Percentiles rank a stretch among this genome's conserved stretches.
Conservation (phyloP, 2,329 filamentous ascomycete species). For the Xenoacremonium recifei region DNA sequence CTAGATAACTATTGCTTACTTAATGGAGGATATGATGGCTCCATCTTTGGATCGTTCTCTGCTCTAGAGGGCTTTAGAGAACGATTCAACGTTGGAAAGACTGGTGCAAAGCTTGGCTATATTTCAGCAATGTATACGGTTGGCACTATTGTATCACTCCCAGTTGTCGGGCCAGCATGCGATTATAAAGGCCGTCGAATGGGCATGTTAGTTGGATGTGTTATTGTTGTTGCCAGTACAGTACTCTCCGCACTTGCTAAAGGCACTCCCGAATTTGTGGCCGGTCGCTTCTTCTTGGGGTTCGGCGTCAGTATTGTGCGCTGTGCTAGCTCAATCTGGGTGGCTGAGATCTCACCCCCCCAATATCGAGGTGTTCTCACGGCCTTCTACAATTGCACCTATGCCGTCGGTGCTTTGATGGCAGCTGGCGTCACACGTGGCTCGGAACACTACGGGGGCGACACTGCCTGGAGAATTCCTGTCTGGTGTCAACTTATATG, state of each 20-base stretch:
- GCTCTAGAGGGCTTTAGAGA: conserved; percentile 49
- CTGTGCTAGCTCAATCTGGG: conserved; percentile 16
- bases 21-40: conserved; percentile 40
- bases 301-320: conserved; percentile 16
- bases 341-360: conserved; percentile 24
- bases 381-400: conserved; percentile 15
- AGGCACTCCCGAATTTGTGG: conserved; percentile 23
- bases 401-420: conserved; percentile 24
- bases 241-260: conserved; percentile 43
- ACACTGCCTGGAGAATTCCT: conserved; percentile 22
- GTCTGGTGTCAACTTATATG: conserved; percentile 44
- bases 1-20: background rate
- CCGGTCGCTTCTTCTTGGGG: conserved; percentile 16
- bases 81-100: conserved; percentile 47
- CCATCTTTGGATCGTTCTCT: conserved; percentile 50
- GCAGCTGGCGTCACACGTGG: conserved; percentile 29
- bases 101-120: conserved; percentile 50
- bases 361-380: conserved; percentile 21
- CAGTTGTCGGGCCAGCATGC: conserved; percentile 43
- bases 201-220: conserved; percentile 33
- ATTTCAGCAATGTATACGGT: background rate
- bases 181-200: conserved; percentile 47
- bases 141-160: conserved; percentile 41
- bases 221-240: conserved; percentile 43
- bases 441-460: conserved; percentile 28